phyloP scores from a whole-genome alignment of 306 rosid species.

The Acacia acuminata region DNA sequence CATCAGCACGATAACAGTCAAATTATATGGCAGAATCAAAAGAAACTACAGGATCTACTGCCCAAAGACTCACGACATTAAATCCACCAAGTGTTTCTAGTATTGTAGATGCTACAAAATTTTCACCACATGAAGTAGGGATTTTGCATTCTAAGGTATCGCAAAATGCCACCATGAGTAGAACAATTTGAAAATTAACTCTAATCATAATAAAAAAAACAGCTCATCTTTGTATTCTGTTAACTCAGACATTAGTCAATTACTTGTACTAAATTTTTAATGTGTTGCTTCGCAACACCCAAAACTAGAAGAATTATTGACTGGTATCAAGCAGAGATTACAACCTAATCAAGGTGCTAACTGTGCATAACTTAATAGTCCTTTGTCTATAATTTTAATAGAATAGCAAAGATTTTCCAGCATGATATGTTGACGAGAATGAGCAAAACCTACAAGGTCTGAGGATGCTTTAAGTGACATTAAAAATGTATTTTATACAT shows the following conservation, averaged over 20 bases:
- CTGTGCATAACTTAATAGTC: background rate
- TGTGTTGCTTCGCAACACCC: background rate
- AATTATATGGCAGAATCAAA: constrained; percentile 22
- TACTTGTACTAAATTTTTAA: background rate
- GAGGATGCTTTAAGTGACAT: background rate
- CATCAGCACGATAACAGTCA: constrained; percentile 34
- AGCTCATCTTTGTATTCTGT: background rate
- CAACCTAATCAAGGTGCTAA: background rate
- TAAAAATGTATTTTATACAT: background rate
- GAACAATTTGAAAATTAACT: background rate
- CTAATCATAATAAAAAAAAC: background rate
- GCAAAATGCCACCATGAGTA: background rate
- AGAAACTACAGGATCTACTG: constrained; percentile 9
- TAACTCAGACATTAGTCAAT: background rate
- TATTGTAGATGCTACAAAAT: constrained; percentile 3
- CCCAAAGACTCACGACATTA: constrained; percentile 12
- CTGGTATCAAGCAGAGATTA: background rate
- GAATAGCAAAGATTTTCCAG: background rate
- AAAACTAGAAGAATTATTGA: background rate
- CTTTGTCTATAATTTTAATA: constrained; percentile 12
- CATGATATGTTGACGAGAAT: background rate
- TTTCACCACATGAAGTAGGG: constrained; percentile 4
- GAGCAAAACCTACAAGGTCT: background rate
- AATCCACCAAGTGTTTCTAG: constrained; percentile 14
- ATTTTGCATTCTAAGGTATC: background rate